A percentile compares a stretch with the other conserved stretches of the same genome.
These are phyloP conservation scores for Mycena vitilis DNA, from an alignment of 768 basidiomycete species.

Conservation along the genomic window DNA sequence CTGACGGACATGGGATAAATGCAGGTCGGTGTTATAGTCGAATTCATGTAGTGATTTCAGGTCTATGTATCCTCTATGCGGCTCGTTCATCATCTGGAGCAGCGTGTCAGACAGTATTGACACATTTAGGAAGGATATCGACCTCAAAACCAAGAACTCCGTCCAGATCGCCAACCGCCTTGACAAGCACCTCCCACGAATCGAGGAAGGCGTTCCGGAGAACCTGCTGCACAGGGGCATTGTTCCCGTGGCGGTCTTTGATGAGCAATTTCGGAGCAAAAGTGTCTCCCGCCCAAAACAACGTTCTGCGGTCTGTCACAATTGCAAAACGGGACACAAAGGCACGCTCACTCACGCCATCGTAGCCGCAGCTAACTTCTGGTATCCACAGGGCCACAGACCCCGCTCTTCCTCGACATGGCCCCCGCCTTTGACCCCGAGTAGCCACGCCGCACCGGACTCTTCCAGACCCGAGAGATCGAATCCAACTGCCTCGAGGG, in stretches of 20 bases:
- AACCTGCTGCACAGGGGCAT: constrained; percentile 80
- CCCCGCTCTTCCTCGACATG: constrained; percentile 84
- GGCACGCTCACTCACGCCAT: constrained; percentile 74
- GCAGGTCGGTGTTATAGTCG: constrained; percentile 96
- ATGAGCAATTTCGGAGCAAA: constrained; percentile 83
- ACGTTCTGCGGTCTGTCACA: constrained; percentile 67
- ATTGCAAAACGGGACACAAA: not conserved
- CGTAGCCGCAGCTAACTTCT: constrained; percentile 91
- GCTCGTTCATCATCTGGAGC: constrained; percentile 90
- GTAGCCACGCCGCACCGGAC: constrained; percentile 88
- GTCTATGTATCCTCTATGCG: constrained; percentile 92
- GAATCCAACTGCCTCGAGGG: constrained; percentile 86
- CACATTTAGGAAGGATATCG: constrained; percentile 25
- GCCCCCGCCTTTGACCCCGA: constrained; percentile 81
- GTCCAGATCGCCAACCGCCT: constrained; percentile 77
- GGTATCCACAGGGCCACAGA: constrained; percentile 94
- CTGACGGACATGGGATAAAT: constrained; percentile 82
- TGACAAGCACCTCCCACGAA: constrained; percentile 77
- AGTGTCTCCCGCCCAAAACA: constrained; percentile 92
- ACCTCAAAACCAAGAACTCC: constrained; percentile 94
- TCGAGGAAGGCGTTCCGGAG: constrained; percentile 85
- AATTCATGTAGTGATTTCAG: constrained; percentile 85
- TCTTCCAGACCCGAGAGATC: constrained; percentile 84
- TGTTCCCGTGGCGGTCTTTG: constrained; percentile 56
- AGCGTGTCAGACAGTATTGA: not conserved